Evolutionary conservation across 2,329 filamentous ascomycete species (phyloP).

Genomic region (Didymosphaeria variabile): DNA sequence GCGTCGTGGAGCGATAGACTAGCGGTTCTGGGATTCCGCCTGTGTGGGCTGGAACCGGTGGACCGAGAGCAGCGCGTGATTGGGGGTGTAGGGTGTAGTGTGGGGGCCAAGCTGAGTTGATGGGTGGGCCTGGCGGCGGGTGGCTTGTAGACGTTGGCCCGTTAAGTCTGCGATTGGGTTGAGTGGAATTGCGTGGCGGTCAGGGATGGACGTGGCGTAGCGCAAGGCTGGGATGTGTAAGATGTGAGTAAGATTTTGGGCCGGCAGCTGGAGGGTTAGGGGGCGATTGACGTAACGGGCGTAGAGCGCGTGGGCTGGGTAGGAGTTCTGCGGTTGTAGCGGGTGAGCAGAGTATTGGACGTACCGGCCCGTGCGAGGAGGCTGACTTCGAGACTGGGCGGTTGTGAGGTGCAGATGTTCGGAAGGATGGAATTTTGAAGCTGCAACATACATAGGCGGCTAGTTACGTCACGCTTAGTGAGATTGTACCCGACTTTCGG

Average conservation of each 20-base stretch:
- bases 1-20: too few species aligned
- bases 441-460: neutral
- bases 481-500: neutral
- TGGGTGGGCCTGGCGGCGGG: neutral
- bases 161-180: neutral
- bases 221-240: conserved; percentile 7
- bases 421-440: neutral
- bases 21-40: neutral
- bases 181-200: neutral
- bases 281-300: neutral
- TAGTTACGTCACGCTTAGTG: conserved; percentile 3
- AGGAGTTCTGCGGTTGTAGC: neutral
- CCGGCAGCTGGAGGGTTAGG: neutral
- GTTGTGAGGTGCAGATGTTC: neutral
- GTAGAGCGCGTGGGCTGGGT: neutral
- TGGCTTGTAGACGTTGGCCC: conserved; percentile 4
- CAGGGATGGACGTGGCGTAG: neutral
- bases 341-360: neutral
- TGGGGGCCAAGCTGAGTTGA: neutral
- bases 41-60: conserved; percentile 3
- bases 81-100: neutral
- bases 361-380: neutral
- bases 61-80: conserved; percentile 3
- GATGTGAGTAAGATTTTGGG: conserved; percentile 10
- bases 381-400: neutral